Base-by-base conservation (phyloP, 768 basidiomycete genomes). In the Mycena vitilis region DNA sequence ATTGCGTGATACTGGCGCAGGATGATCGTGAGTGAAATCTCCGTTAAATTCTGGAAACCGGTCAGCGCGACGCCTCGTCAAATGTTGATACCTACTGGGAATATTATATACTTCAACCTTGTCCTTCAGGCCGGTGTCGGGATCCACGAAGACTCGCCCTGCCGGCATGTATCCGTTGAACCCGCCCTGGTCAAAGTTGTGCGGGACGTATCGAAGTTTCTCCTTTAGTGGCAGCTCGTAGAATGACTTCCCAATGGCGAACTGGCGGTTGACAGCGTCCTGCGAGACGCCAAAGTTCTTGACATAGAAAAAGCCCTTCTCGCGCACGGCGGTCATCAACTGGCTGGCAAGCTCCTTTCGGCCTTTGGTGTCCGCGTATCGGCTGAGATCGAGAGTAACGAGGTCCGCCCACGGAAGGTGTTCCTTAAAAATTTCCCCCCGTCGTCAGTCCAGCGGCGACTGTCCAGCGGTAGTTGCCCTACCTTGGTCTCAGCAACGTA, bases 261-360 rank as follows among this genome's bases (percentile, higher is more conserved):
- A 86, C 71, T 87, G 86, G 38, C 82, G 72, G 71, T 86, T 79
- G n/a, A 87, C 85, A 16, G 75, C 75, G 60, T 84, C 83, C 71
- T 86, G 83, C 12, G 81, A 75, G 69, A 87, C 84, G 68, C 82
- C 83, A 72, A 84, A 87, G 74, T 82, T 83, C 78, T 82, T 84
- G 44, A 86, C 83, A 73, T 85, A 86, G 80, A 85, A 86, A 77
- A 85, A 85, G 15, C 84, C 84, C 66, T 85, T 81, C 70, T 81
- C 80, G 37, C 82, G 81, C 36, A 86, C 78, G 15, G 83, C 85
- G 48, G 79, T 74, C 71, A 86, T 79, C 37, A 86, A 78, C 12
- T 74, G 80, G 60, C 81, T 53, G 1, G 84, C 82, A 22, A 84
- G 82, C 66, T 80, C 69, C 52, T 79, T 75, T 64, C 81, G 82